A percentile compares a stretch with the other conserved stretches of the same genome.
These are phyloP conservation scores for Trametes cubensis DNA, from an alignment of 768 basidiomycete species.

Conservation along the genomic window DNA sequence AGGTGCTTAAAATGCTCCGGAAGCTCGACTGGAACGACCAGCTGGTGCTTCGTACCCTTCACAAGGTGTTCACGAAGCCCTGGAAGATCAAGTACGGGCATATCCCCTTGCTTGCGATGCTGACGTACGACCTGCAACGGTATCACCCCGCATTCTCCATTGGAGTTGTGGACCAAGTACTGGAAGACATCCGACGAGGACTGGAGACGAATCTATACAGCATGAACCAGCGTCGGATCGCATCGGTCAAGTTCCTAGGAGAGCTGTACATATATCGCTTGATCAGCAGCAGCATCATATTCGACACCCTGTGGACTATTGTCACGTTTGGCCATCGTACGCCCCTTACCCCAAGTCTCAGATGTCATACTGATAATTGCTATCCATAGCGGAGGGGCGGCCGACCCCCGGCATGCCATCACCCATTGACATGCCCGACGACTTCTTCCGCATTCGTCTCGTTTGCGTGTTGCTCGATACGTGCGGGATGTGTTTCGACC, in stretches of 20 bases:
- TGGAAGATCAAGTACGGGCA: constrained; percentile 97
- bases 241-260: constrained; percentile 92
- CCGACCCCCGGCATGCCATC: constrained; percentile 78
- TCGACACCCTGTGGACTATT: constrained; percentile 92
- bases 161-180: constrained; percentile 88
- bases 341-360: constrained; percentile 32
- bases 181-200: constrained; percentile 90
- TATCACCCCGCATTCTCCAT: constrained; percentile 91
- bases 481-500: constrained; percentile 97
- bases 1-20: constrained; percentile 88
- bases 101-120: constrained; percentile 87
- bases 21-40: constrained; percentile 96
- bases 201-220: constrained; percentile 95
- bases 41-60: constrained; percentile 59
- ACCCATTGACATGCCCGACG: constrained; percentile 88
- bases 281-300: constrained; percentile 84
- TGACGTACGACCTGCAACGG: constrained; percentile 92
- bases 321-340: constrained; percentile 95
- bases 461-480: constrained; percentile 93
- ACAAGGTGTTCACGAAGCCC: constrained; percentile 94
- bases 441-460: constrained; percentile 92
- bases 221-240: constrained; percentile 89
- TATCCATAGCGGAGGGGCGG: constrained; percentile 75
- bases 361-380: constrained; percentile 18
- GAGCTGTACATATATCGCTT: constrained; percentile 97